Conservation (phyloP, 2,329 filamentous ascomycete genomes). For the Trichoderma brevicompactum region DNA sequence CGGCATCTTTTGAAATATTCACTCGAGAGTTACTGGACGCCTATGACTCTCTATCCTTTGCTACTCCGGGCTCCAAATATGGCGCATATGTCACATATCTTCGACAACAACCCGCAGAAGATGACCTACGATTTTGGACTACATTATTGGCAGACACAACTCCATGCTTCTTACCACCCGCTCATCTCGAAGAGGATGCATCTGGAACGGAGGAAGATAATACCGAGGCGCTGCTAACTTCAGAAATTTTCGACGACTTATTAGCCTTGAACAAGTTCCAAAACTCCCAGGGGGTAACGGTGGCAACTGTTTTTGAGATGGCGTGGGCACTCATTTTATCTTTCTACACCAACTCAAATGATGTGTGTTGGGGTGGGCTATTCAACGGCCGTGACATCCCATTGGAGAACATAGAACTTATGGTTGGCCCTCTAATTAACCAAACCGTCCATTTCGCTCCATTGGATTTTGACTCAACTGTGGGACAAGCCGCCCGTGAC, state of each 20-base stretch:
- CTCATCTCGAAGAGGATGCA: no score
- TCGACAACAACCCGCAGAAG: not conserved
- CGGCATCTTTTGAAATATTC: not conserved
- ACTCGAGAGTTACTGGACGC: not conserved
- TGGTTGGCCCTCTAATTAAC: constrained; percentile 17
- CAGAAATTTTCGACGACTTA: no score
- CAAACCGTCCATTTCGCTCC: not conserved
- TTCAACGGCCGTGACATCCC: constrained; percentile 6
- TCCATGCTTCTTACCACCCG: not conserved
- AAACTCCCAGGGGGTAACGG: not conserved
- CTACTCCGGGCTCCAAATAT: not conserved
- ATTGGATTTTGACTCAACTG: not conserved
- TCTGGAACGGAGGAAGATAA: no score
- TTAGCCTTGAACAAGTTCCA: not conserved
- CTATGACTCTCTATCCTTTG: not conserved
- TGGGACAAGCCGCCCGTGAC: not conserved
- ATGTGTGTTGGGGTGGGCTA: not conserved
- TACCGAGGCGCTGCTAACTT: not conserved
- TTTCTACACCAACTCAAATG: not conserved
- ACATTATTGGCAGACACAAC: not conserved
- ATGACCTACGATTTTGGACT: constrained; percentile 2
- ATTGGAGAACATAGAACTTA: not conserved
- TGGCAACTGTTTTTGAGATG: constrained; percentile 3
- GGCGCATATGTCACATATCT: constrained; percentile 5
- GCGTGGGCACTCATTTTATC: constrained; percentile 11